Percentiles rank a stretch among this genome's conserved stretches.
Conservation (phyloP, 805 yeast species). For the Wickerhamomyces hampshirensis region DNA sequence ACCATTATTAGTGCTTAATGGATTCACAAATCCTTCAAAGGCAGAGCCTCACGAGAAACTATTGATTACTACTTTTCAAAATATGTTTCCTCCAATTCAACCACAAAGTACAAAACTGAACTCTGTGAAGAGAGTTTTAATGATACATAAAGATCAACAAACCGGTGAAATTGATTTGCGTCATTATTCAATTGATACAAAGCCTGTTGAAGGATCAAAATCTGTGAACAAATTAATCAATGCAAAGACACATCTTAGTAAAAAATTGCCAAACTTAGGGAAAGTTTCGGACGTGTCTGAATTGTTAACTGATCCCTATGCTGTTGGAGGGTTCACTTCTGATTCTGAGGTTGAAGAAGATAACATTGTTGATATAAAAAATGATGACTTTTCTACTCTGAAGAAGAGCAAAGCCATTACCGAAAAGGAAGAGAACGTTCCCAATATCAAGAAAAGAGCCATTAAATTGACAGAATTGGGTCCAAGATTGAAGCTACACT, state of each 20-base stretch:
- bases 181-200: constrained; percentile 86
- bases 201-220: constrained; percentile 59
- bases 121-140: constrained; percentile 76
- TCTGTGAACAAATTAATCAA: constrained; percentile 22
- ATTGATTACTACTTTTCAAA: constrained; percentile 85
- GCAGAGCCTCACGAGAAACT: constrained; percentile 73
- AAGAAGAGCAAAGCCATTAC: constrained; percentile 11
- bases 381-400: constrained; percentile 21
- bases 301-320: constrained; percentile 75
- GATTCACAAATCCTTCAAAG: constrained; percentile 66
- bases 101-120: constrained; percentile 75
- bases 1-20: constrained; percentile 88
- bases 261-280: constrained; percentile 30
- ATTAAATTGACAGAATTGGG: constrained; percentile 91
- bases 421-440: constrained; percentile 16
- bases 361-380: constrained; percentile 60
- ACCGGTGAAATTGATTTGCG: constrained; percentile 78
- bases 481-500: constrained; percentile 73
- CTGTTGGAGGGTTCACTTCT: constrained; percentile 75
- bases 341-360: constrained; percentile 96
- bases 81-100: constrained; percentile 91
- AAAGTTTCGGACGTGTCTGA: constrained; percentile 75
- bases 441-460: constrained; percentile 59
- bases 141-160: constrained; percentile 68
- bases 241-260: constrained; percentile 20